Evolutionary conservation across 1,139 yeast genomes (phyloP).

Genomic region (Komagataea norvegica): DNA sequence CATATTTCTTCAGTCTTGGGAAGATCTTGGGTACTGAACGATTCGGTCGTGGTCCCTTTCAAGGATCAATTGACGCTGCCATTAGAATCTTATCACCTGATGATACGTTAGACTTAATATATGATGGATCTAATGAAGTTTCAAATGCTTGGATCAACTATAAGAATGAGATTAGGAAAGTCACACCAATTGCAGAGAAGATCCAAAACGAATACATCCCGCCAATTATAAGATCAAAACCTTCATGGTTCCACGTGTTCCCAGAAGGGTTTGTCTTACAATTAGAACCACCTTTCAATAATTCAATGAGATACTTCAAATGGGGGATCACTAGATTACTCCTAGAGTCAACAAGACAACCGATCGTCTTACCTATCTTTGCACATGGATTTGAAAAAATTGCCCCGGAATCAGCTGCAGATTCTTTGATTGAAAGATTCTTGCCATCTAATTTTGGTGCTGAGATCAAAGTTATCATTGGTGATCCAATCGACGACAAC

Average conservation of each 20-base stretch:
- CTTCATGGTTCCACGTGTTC: slow-evolving; percentile 91
- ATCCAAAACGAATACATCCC: slow-evolving; percentile 31
- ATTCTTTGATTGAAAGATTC: slow-evolving; percentile 46
- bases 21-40: slow-evolving; percentile 81
- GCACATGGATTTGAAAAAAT: slow-evolving; percentile 83
- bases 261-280: slow-evolving; percentile 96
- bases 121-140: slow-evolving; percentile 23
- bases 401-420: slow-evolving; percentile 72
- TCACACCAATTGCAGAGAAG: slow-evolving; percentile 11
- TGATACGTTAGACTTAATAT: slow-evolving; percentile 58
- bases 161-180: slow-evolving; percentile 2
- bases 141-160: slow-evolving; percentile 16
- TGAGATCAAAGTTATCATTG: slow-evolving; percentile 64
- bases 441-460: slow-evolving; percentile 66
- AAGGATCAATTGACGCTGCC: slow-evolving; percentile 87
- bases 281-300: slow-evolving; percentile 67
- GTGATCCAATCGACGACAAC: slow-evolving; percentile 62
- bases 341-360: slow-evolving; percentile 77
- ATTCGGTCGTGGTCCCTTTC: slow-evolving; percentile 92
- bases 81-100: slow-evolving; percentile 77
- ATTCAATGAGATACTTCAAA: slow-evolving; percentile 89
- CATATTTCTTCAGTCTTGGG: slow-evolving; percentile 78
- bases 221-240: slow-evolving; percentile 52
- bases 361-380: slow-evolving; percentile 86
- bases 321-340: slow-evolving; percentile 92